Conservation (phyloP, 495 filamentous ascomycete species). For the Hypoxylon fuscum region DNA sequence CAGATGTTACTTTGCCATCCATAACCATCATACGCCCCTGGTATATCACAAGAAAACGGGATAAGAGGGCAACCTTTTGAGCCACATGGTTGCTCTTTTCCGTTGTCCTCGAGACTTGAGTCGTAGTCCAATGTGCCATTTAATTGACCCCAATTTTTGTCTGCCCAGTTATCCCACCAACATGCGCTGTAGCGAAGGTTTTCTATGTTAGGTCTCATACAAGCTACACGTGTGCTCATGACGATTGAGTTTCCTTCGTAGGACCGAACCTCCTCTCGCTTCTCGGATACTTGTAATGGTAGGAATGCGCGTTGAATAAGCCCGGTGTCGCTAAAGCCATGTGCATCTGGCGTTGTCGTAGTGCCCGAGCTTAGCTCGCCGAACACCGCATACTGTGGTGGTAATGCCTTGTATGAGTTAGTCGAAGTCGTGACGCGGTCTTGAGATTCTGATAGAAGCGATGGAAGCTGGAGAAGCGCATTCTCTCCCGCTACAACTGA, state of each 20-base stretch:
- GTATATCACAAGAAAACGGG: too few species aligned
- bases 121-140: too few species aligned
- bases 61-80: too few species aligned
- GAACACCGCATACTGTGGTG: neutral
- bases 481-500: neutral
- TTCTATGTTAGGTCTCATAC: neutral
- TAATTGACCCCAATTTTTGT: too few species aligned
- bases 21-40: too few species aligned
- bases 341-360: neutral
- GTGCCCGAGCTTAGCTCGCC: neutral
- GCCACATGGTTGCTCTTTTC: too few species aligned
- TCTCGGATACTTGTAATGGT: neutral
- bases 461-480: neutral
- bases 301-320: neutral
- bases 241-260: neutral
- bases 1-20: too few species aligned
- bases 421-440: neutral
- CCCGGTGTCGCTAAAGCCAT: neutral
- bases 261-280: neutral
- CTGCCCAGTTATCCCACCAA: too few species aligned
- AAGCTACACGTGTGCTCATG: neutral
- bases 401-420: too few species aligned
- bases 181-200: too few species aligned
- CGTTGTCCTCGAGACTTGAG: too few species aligned
- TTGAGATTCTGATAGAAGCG: neutral